Base-by-base conservation (phyloP, 1,284 basidiomycete genomes). In the Mrakiaceae sp. region DNA sequence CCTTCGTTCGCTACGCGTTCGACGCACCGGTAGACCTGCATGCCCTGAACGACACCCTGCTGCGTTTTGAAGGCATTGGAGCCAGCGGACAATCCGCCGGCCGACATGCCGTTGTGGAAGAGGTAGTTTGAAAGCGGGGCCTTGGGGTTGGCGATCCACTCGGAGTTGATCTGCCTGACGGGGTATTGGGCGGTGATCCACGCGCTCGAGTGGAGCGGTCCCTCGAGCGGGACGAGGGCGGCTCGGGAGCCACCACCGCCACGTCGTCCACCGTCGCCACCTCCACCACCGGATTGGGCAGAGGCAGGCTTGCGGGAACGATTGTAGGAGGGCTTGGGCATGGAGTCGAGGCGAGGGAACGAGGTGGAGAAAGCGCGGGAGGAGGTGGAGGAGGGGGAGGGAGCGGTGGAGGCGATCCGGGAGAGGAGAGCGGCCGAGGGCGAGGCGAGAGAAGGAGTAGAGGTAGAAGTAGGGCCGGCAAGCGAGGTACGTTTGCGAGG, bases 101-200 rank as follows among this genome's bases (percentile, higher is more conserved):
- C 71, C 10, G 72, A 71, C 27, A 72, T 72, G 9, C 60, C 68
- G 0, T 70, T 70, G 11, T 69, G 70, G 12, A 71, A 71, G 39
- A 74, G 61, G 60, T 73, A 74, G 65, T 76, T 77, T 46, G 74
- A 71, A n/a, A 77, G 64, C 0, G 75, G 74, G 3, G 72, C 70
- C 65, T 77, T 77, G 5, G 76, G 74, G 61, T 76, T 76, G 58
- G 73, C 72, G 39, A 69, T 60, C 75, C 75, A 76, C 66, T 72
- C 70, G 16, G 69, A 67, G 63, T 77, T 76, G 51, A 75, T 51
- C 46, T 64, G 39, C 27, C 27, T 27, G 7, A 72, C n/a, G 5
- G 60, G 51, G 40, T 42, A 61, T 10, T 50, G 60, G n/a, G 2
- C 10, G 14, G 43, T n/a, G 51, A 61, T 61, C 47, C 42, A 40